Evolutionary conservation across 148 eudicot genomes (phyloP).

Genomic region (Tetragonia tetragonoides): DNA sequence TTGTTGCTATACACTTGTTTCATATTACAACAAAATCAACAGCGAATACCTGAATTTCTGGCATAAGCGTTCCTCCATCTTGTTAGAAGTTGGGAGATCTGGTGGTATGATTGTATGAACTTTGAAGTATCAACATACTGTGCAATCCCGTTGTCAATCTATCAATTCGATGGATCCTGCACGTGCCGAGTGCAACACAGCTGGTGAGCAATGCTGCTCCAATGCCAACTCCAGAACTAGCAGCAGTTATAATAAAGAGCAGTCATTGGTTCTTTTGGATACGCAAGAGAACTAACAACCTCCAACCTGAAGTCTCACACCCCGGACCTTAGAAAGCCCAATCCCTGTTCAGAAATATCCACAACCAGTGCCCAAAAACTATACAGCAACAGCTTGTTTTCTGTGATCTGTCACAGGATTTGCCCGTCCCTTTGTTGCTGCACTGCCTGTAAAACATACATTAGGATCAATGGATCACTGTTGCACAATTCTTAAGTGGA

Average conservation of each 20-base stretch:
- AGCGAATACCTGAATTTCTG: neutral
- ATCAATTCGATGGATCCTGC: neutral
- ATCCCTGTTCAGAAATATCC: neutral
- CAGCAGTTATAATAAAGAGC: neutral
- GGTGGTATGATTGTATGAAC: neutral
- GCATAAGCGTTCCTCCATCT: neutral
- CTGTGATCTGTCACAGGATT: constrained; percentile 13
- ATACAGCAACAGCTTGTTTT: constrained; percentile 25
- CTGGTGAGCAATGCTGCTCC: neutral
- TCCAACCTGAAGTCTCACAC: neutral
- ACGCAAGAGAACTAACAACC: neutral
- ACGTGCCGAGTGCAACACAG: neutral
- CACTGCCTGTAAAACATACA: constrained; percentile 23
- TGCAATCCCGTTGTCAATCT: neutral
- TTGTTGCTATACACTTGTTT: neutral
- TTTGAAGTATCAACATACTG: neutral
- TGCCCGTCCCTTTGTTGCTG: constrained; percentile 17
- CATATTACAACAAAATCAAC: neutral
- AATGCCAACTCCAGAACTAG: neutral
- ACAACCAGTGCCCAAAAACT: neutral
- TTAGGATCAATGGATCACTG: neutral
- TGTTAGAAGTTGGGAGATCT: too few species aligned
- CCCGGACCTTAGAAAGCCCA: neutral
- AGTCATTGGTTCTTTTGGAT: neutral
- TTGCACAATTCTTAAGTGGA: neutral